A percentile compares a stretch with the other conserved stretches of the same genome.
phyloP scores from a whole-genome alignment of 345 rosid species.

The Moricandia arvensis region DNA sequence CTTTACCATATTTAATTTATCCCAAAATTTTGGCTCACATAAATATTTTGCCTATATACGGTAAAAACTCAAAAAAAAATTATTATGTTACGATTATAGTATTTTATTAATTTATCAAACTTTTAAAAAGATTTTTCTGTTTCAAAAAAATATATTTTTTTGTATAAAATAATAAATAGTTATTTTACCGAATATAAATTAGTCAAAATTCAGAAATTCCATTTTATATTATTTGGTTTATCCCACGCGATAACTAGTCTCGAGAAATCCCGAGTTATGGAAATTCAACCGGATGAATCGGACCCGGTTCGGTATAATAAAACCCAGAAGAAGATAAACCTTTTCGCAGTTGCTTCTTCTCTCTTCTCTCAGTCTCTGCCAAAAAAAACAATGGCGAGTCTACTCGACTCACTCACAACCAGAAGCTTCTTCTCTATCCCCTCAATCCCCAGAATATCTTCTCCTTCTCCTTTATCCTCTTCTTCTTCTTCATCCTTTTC shows the following conservation, averaged over 20 bases:
- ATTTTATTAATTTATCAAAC: too few species aligned
- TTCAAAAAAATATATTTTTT: too few species aligned
- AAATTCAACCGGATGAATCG: background rate
- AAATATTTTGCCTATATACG: too few species aligned
- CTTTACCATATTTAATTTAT: too few species aligned
- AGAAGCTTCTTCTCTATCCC: slow-evolving; percentile 33
- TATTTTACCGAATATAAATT: too few species aligned
- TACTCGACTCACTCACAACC: slow-evolving; percentile 35
- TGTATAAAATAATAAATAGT: too few species aligned
- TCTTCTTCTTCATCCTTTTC: slow-evolving; percentile 23
- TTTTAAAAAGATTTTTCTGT: too few species aligned
- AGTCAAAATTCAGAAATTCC: too few species aligned
- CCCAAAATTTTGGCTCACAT: too few species aligned
- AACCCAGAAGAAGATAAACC: slow-evolving; percentile 33
- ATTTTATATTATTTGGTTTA: background rate
- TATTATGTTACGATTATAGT: too few species aligned
- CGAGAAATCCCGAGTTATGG: background rate
- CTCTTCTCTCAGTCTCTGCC: background rate
- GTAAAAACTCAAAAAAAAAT: too few species aligned
- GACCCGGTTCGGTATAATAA: slow-evolving; percentile 9
- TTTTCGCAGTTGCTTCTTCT: background rate
- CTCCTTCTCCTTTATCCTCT: slow-evolving; percentile 8
- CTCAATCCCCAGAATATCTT: slow-evolving; percentile 17
- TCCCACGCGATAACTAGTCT: background rate
- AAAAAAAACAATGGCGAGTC: slow-evolving; percentile 30